Evolutionary conservation across 352 stramenopile species (phyloP), one percentile per base, ranked within the genome.

Genomic region (Peronosclerospora sorghi): DNA sequence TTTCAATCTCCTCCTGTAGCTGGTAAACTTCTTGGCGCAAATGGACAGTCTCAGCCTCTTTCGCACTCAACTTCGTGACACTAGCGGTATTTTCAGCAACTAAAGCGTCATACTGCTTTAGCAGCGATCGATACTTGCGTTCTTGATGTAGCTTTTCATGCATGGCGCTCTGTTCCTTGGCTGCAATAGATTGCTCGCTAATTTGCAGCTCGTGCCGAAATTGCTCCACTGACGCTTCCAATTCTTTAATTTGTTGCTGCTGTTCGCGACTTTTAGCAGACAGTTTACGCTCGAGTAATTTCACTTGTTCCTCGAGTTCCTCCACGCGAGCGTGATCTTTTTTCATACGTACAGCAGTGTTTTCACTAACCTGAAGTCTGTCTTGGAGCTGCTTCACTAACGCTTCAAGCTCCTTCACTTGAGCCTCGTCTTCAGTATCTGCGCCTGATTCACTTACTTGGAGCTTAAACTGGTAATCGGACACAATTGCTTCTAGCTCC

Each of bases 141-240:
- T 78, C 68, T 32, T 60, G 69, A 35, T 73, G 62, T 23, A 81
- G 45, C 10, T 66, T 72, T 43, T 81, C 68, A 19, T 81, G 68
- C 46, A 77, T 52, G 8, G 49, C 15, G 15, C 56, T 62, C 29
- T 81, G 68, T 13, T 81, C 62, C 21, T 56, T 81, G 26, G 54
- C 68, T 14, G 45, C 32, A 0, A 51, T 50, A 34, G 52, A 58
- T 32, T 81, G 51, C 37, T 73, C 46, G 10, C 45, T 56, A 5
- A 66, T 43, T 50, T 75, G 49, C 10, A 67, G 45, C 34, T 73
- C 57, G 14, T 53, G 60, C 23, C 68, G 28, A 19, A 76, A 56
- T 6, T 56, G 44, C 17, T 56, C 51, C 46, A 76, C 60, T 40
- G 28, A 41, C 5, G 41, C 41, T 38, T 79, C 59, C 20, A 75